phyloP scores from a whole-genome alignment of 805 yeast genomes.

The Candida nitratophila region DNA sequence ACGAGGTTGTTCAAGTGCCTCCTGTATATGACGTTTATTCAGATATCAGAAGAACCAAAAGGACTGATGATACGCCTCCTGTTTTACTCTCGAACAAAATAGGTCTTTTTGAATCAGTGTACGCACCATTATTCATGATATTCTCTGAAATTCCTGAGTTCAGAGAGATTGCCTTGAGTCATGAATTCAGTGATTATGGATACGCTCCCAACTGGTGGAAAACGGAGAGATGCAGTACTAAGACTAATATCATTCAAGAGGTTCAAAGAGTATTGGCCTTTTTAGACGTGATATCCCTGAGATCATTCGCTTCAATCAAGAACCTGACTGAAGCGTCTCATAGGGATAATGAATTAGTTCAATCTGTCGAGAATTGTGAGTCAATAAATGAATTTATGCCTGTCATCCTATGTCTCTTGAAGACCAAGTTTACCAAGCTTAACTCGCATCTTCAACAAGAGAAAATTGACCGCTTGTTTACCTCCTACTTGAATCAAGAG shows the following conservation, averaged over 20 bases:
- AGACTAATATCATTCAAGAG: conserved; percentile 27
- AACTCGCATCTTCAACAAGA: conserved; percentile 1
- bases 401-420: conserved; percentile 7
- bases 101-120: conserved; percentile 29
- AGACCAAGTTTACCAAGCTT: no score
- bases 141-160: conserved; percentile 31
- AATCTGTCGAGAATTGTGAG: conserved; percentile 19
- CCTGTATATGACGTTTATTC: conserved; percentile 22
- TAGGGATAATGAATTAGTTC: conserved; percentile 6
- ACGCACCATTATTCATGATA: conserved; percentile 34
- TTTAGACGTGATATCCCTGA: conserved; percentile 25
- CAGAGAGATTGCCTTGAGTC: conserved; percentile 21
- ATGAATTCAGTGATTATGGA: conserved; percentile 28
- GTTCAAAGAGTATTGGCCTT: conserved; percentile 32
- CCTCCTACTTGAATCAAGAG: neutral
- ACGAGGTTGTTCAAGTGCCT: neutral
- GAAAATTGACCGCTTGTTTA: no score
- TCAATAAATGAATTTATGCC: conserved; percentile 20
- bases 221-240: conserved; percentile 18
- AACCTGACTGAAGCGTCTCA: conserved; percentile 25
- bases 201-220: conserved; percentile 35
- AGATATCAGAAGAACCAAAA: conserved; percentile 22
- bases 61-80: conserved; percentile 19
- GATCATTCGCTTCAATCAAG: conserved; percentile 32
- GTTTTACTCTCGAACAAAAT: conserved; percentile 28